Evolutionary conservation across 352 stramenopile species (phyloP), one percentile per base, ranked within the genome.

Genomic region (Aphanomyces stellatus): DNA sequence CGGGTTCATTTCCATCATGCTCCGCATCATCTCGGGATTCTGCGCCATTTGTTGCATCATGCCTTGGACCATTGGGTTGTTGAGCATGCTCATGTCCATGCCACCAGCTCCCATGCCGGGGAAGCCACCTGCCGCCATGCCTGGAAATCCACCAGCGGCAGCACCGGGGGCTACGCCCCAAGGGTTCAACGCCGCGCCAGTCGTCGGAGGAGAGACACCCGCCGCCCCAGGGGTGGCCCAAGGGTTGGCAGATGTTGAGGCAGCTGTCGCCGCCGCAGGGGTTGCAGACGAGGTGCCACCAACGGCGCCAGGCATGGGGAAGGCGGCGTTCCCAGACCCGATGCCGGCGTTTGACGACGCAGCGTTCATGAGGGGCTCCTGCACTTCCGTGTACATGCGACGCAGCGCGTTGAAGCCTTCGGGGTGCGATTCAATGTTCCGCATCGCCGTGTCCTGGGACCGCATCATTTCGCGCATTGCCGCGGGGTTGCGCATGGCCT

Each of bases 381-480:
- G 94, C 13, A 98, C 93, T 51, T 96, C 88, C 34, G 93, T 83
- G 70, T 96, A 97, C 87, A 98, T 96, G 46, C 90, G 82, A 24
- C 89, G 85, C n/a, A 99, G 75, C 1, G 96, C 96, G 72, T 97
- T 97, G 73, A 99, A 99, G 34, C 97, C 97, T 43, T 98, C 96
- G 0, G 96, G 96, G 53, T 98, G 93, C 69, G 96, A 98, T 76
- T 99, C 94, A 64, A 99, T 95, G 74, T 99, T 97, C 48, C 85
- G 87, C 78, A 99, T 84, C 19, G 96, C 96, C 51, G 97, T 94
- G 79, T 99, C 97, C 72, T 99, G 96, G 76, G 83, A 96, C 4
- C 96, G 85, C 94, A 99, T 98, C 77, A 97, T 96, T 71, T 99
- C 92, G 43, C 95, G 90, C 89, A 98, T 97, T 19, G 88, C 89